Percentiles rank a stretch among this genome's conserved stretches.
These are phyloP conservation scores for Exophiala phaeomuriformis DNA, from an alignment of 2,329 filamentous ascomycete genomes.

Conservation along the genomic window DNA sequence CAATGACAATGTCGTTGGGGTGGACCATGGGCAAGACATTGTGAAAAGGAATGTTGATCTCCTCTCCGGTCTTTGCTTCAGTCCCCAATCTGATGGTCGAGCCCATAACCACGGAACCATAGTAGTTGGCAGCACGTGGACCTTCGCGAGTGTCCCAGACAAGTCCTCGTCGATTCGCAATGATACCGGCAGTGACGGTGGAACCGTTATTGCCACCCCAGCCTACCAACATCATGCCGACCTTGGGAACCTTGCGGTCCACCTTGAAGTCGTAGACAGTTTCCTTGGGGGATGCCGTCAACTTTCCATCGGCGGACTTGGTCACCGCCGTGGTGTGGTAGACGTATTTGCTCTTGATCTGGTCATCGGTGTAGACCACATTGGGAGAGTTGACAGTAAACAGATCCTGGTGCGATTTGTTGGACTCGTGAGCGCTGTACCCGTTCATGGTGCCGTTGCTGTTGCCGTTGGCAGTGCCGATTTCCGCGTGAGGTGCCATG, in stretches of 20 bases:
- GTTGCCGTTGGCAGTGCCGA: slow-evolving; percentile 35
- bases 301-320: slow-evolving; percentile 63
- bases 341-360: slow-evolving; percentile 89
- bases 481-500: slow-evolving; percentile 91
- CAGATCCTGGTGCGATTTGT: slow-evolving; percentile 46
- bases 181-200: slow-evolving; percentile 92
- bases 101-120: slow-evolving; percentile 93
- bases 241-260: slow-evolving; percentile 84
- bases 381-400: slow-evolving; percentile 91
- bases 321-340: slow-evolving; percentile 88
- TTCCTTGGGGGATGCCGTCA: slow-evolving; percentile 77
- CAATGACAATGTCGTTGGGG: slow-evolving; percentile 89
- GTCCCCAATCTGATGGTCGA: slow-evolving; percentile 95
- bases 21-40: slow-evolving; percentile 93
- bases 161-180: slow-evolving; percentile 83
- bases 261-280: slow-evolving; percentile 96
- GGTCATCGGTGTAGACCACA: slow-evolving; percentile 77
- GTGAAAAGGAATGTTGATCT: slow-evolving; percentile 95
- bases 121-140: slow-evolving; percentile 82
- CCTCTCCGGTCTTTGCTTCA: slow-evolving; percentile 71
- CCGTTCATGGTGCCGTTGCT: slow-evolving; percentile 46
- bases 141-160: slow-evolving; percentile 93
- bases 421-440: slow-evolving; percentile 37
- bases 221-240: slow-evolving; percentile 94
- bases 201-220: slow-evolving; percentile 98